phyloP scores from a whole-genome alignment of 768 basidiomycete genomes.

The Leccinellum luteum region DNA sequence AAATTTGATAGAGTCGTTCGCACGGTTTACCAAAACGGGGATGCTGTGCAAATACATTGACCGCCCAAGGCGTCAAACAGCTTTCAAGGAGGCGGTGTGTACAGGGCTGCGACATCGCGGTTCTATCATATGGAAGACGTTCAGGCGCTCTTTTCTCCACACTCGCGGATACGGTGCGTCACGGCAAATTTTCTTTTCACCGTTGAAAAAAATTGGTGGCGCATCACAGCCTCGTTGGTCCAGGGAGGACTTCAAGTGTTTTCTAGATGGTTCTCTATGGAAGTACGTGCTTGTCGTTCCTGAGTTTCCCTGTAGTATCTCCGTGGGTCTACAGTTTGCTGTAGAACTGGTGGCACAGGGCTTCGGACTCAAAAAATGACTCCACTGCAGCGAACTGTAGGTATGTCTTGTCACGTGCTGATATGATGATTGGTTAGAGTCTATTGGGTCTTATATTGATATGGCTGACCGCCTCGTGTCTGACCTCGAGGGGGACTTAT shows the following conservation, averaged over 20 bases:
- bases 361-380: not conserved
- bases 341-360: not conserved
- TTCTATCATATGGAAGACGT: not conserved
- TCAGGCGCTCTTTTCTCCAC: not conserved
- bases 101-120: not conserved
- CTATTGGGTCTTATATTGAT: constrained; percentile 12
- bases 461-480: constrained; percentile 24
- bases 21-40: not conserved
- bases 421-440: constrained; percentile 17
- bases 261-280: not conserved
- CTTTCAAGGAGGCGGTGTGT: not conserved
- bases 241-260: not conserved
- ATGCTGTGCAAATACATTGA: not conserved
- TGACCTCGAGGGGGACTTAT: constrained; percentile 26
- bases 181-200: not conserved
- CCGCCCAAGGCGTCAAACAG: too few species aligned
- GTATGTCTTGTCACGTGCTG: constrained; percentile 21
- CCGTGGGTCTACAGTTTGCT: not conserved
- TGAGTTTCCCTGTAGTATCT: not conserved
- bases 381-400: not conserved
- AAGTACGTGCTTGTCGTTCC: too few species aligned
- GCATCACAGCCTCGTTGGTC: not conserved
- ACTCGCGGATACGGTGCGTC: not conserved
- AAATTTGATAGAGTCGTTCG: constrained; percentile 20
- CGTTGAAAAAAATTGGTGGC: not conserved